A percentile compares a stretch with the other conserved stretches of the same genome.
phyloP scores from a whole-genome alignment of 2,329 filamentous ascomycete species.

The Amylocarpus encephaloides region DNA sequence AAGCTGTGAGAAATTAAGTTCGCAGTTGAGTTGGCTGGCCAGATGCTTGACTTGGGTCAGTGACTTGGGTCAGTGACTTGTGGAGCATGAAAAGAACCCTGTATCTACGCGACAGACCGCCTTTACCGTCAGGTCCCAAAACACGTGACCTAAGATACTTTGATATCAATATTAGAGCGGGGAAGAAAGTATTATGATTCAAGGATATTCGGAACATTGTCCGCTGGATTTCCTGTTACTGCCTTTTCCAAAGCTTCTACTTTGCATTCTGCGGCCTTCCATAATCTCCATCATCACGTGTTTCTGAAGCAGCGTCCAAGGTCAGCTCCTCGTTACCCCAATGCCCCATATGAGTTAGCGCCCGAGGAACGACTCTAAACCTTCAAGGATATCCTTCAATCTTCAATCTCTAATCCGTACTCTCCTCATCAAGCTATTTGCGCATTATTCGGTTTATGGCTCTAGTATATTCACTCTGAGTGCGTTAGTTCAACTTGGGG shows the following conservation, averaged over 20 bases:
- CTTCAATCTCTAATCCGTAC: background rate
- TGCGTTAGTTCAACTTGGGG: background rate
- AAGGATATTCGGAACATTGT: too few species aligned
- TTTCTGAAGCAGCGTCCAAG: too few species aligned
- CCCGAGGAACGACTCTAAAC: background rate
- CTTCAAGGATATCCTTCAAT: constrained; percentile 1
- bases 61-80: background rate
- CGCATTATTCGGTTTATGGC: background rate
- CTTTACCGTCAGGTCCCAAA: background rate
- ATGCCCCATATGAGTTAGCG: too few species aligned
- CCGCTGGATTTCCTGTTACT: too few species aligned
- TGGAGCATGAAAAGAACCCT: too few species aligned
- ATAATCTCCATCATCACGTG: too few species aligned
- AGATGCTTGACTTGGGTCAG: background rate
- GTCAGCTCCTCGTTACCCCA: too few species aligned
- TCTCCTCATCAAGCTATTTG: background rate
- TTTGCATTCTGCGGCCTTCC: too few species aligned
- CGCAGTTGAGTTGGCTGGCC: background rate
- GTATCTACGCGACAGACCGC: too few species aligned
- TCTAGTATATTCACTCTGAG: background rate
- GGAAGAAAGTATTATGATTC: too few species aligned
- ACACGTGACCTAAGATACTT: background rate
- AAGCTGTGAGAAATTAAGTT: too few species aligned
- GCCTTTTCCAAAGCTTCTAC: too few species aligned
- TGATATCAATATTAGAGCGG: background rate